phyloP scores from a whole-genome alignment of 2,329 filamentous ascomycete species.

The Fusarium irregulare region DNA sequence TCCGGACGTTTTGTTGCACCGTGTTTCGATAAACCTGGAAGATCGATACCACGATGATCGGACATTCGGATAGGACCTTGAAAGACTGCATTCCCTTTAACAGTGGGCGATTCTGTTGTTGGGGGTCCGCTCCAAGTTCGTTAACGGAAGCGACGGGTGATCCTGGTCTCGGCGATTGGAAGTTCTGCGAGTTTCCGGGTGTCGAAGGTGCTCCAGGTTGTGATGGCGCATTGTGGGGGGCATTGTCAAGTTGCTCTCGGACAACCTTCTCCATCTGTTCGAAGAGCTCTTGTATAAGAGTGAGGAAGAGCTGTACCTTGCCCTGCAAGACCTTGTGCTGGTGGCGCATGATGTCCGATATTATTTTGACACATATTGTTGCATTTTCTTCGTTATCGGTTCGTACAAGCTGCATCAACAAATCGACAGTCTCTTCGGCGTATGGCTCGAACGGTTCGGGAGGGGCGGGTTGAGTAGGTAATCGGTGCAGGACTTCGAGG shows the following conservation, averaged over 20 bases:
- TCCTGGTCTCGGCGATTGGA: conserved; percentile 88
- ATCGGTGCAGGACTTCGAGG: conserved; percentile 91
- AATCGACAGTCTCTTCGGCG: conserved; percentile 87
- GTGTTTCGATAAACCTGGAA: conserved; percentile 90
- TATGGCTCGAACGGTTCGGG: conserved; percentile 87
- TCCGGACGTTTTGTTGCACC: conserved; percentile 85
- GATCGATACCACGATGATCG: conserved; percentile 98
- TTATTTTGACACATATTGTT: conserved; percentile 96
- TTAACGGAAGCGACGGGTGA: conserved; percentile 87
- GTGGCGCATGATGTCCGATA: conserved; percentile 95
- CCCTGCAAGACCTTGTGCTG: conserved; percentile 82
- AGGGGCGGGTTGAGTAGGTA: conserved; percentile 77
- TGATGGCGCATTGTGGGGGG: conserved; percentile 65
- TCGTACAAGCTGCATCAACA: conserved; percentile 87
- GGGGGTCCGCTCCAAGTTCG: conserved; percentile 83
- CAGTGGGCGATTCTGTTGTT: conserved; percentile 83
- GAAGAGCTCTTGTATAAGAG: conserved; percentile 94
- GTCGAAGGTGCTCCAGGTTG: conserved; percentile 72
- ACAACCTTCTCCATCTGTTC: conserved; percentile 94
- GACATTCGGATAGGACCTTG: conserved; percentile 97
- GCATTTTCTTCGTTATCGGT: conserved; percentile 99
- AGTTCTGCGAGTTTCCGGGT: conserved; percentile 73
- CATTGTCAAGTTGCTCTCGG: conserved; percentile 91
- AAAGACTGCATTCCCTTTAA: conserved; percentile 98
- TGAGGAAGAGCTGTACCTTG: conserved; percentile 89